A percentile compares a stretch with the other conserved stretches of the same genome.
Evolutionary conservation across 2,329 filamentous ascomycete genomes (phyloP).

Genomic region (Epichloe festucae): DNA sequence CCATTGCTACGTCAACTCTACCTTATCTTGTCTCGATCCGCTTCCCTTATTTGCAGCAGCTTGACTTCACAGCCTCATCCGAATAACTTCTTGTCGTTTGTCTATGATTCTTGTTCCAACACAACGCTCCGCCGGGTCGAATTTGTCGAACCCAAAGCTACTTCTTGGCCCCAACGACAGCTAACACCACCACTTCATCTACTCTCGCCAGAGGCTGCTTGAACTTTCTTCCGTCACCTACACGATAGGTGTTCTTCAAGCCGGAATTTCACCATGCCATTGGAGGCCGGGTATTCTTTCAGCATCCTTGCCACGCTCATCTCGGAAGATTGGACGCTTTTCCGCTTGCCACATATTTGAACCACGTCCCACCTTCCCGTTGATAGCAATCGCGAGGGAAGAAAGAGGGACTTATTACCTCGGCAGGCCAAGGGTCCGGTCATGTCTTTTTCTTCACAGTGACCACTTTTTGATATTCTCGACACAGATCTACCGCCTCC

Average conservation of each 20-base stretch:
- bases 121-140: neutral
- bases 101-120: neutral
- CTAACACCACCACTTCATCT: neutral
- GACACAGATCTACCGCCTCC: slow-evolving; percentile 1
- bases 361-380: slow-evolving; percentile 4
- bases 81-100: neutral
- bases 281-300: slow-evolving; percentile 2
- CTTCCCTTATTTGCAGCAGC: neutral
- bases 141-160: neutral
- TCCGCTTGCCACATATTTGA: neutral
- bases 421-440: neutral
- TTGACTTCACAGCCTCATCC: neutral
- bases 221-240: slow-evolving; percentile 1
- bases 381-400: slow-evolving; percentile 2
- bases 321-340: neutral
- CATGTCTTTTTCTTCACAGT: neutral
- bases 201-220: neutral
- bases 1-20: neutral
- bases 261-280: slow-evolving; percentile 4
- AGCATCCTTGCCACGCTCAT: neutral
- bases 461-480: neutral
- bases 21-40: neutral
- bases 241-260: neutral
- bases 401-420: slow-evolving; percentile 5
- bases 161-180: neutral